Conservation (phyloP, 345 rosid genomes). For the Eucalyptus globulus region DNA sequence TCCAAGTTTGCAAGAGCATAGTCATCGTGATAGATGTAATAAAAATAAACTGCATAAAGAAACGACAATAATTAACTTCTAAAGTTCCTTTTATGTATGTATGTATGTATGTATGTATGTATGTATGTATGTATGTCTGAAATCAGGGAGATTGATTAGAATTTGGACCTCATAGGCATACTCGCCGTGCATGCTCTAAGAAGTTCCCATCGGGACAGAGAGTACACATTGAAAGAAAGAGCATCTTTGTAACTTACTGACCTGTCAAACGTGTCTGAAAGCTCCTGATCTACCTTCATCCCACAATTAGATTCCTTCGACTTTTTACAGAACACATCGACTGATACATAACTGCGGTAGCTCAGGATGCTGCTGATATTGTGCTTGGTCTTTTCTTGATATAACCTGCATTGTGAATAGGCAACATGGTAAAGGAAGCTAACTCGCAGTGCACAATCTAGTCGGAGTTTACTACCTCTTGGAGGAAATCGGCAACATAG, state of each 20-base stretch:
- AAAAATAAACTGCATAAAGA: constrained; percentile 22
- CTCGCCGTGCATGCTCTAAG: constrained; percentile 41
- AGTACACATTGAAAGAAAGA: constrained; percentile 22
- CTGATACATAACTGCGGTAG: constrained; percentile 20
- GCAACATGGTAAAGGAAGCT: neutral
- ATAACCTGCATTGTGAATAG: constrained; percentile 22
- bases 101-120: too few species aligned
- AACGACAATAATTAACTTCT: neutral
- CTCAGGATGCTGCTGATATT: constrained; percentile 25
- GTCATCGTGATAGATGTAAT: constrained; percentile 37
- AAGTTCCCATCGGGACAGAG: constrained; percentile 37
- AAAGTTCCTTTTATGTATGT: neutral
- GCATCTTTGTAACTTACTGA: constrained; percentile 18
- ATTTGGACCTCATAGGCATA: too few species aligned
- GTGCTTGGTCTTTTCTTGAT: constrained; percentile 51
- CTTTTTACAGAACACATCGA: constrained; percentile 17
- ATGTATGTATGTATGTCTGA: too few species aligned
- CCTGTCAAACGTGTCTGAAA: constrained; percentile 22
- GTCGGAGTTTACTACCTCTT: constrained; percentile 19
- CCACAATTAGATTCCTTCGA: constrained; percentile 22
- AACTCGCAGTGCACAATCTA: neutral
- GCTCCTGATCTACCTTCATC: constrained; percentile 9
- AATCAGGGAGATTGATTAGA: too few species aligned
- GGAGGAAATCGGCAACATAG: constrained; percentile 50
- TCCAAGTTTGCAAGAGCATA: constrained; percentile 17